phyloP scores from a whole-genome alignment of 2,329 filamentous ascomycete species.

The Hypoxylon sp. region DNA sequence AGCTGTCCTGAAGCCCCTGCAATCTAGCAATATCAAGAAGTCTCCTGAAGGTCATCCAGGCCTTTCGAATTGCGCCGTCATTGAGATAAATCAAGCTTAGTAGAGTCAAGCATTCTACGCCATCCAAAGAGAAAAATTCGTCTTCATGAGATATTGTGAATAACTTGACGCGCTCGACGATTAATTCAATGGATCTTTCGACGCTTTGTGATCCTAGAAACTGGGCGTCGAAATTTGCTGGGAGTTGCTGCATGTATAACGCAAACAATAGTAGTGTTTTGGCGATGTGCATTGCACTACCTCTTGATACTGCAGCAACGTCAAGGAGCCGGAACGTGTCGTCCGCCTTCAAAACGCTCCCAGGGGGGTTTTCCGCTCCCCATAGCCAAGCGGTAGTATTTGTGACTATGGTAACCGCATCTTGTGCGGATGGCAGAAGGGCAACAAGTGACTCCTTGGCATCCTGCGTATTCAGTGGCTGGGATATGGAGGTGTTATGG shows the following conservation, averaged over 20 bases:
- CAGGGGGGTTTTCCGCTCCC: slow-evolving; percentile 21
- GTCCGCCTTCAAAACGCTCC: slow-evolving; percentile 13
- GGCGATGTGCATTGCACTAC: slow-evolving; percentile 21
- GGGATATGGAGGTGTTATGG: not conserved
- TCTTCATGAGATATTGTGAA: slow-evolving; percentile 24
- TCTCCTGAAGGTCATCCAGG: slow-evolving; percentile 27
- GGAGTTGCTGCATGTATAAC: slow-evolving; percentile 26
- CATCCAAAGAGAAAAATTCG: slow-evolving; percentile 19
- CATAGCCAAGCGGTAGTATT: slow-evolving; percentile 23
- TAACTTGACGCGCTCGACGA: slow-evolving; percentile 15
- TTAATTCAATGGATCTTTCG: slow-evolving; percentile 15
- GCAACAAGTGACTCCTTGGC: slow-evolving; percentile 13
- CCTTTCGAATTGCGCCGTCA: slow-evolving; percentile 21
- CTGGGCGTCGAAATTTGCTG: slow-evolving; percentile 8
- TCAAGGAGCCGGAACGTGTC: slow-evolving; percentile 16
- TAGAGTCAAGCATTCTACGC: slow-evolving; percentile 20
- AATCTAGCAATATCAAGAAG: slow-evolving; percentile 25
- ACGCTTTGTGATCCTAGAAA: slow-evolving; percentile 7
- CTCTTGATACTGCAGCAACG: slow-evolving; percentile 10
- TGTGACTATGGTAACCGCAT: slow-evolving; percentile 22
- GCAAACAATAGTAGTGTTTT: slow-evolving; percentile 23
- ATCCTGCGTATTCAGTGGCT: not conserved
- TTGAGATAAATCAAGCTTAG: slow-evolving; percentile 21
- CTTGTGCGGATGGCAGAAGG: slow-evolving; percentile 19
- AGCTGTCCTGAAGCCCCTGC: slow-evolving; percentile 24